A percentile compares a stretch with the other conserved stretches of the same genome.
Conservation (phyloP, 805 yeast species). For the Candida nanaspora region DNA sequence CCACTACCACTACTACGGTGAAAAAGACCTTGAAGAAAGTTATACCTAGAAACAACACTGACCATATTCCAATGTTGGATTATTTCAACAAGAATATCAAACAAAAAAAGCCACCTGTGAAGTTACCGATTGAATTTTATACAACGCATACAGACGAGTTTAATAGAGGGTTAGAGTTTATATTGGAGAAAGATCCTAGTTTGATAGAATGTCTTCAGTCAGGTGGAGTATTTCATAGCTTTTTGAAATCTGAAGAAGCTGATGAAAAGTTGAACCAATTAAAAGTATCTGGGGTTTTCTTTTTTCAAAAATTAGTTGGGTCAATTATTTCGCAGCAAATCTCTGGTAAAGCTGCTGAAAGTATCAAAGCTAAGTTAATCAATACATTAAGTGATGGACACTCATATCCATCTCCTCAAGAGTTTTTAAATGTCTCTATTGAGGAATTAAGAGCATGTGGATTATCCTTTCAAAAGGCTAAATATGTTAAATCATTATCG, state of each 20-base stretch:
- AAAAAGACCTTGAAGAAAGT: background rate
- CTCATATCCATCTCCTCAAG: slow-evolving; percentile 45
- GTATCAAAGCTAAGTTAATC: slow-evolving; percentile 40
- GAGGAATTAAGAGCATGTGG: slow-evolving; percentile 60
- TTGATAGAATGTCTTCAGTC: slow-evolving; percentile 7
- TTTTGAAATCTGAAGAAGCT: slow-evolving; percentile 1
- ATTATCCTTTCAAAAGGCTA: slow-evolving; percentile 58
- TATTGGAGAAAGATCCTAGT: slow-evolving; percentile 19
- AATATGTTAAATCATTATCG: slow-evolving; percentile 52
- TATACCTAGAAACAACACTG: background rate
- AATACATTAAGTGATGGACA: slow-evolving; percentile 6
- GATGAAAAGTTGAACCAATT: background rate
- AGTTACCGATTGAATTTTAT: slow-evolving; percentile 7
- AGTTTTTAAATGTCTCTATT: slow-evolving; percentile 30
- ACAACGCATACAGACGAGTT: slow-evolving; percentile 14
- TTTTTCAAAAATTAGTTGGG: slow-evolving; percentile 34
- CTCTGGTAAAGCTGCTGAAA: slow-evolving; percentile 71
- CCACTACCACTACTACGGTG: background rate
- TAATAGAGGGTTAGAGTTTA: slow-evolving; percentile 15
- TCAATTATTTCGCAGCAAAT: slow-evolving; percentile 68
- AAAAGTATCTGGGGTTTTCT: slow-evolving; percentile 16
- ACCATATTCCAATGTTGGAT: background rate
- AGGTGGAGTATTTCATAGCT: slow-evolving; percentile 6
- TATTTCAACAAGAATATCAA: background rate
- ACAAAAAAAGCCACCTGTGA: background rate